Evolutionary conservation across 2,329 filamentous ascomycete genomes (phyloP), one percentile per base, ranked within the genome.

Genomic region (Colletotrichum salicis): DNA sequence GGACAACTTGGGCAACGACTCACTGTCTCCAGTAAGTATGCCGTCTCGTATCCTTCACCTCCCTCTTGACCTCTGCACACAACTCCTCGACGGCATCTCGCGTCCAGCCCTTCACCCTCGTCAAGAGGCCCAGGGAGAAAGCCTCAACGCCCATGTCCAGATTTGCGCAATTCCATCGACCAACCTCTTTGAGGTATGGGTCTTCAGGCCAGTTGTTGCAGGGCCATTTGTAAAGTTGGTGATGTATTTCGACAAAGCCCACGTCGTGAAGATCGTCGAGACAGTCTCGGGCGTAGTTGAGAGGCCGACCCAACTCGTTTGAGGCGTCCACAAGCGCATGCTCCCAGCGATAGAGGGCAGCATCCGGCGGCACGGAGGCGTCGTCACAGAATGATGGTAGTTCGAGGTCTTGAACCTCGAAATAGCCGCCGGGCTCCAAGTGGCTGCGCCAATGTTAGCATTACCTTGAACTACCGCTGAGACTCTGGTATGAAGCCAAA

Each of bases 41-140:
- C 11, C 78, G 74, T 15, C 37, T 76, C n/a, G 31, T 65, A 41
- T 76, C 73, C 65, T 63, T 72, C 27, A 78, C 48, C 22, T 79
- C 76, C 51, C 70, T 74, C 37, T 74, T 74, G 2, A 77, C 76
- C 3, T 69, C 33, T 0, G 71, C 72, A 60, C 75, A 74, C 29
- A 78, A 76, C 59, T 70, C 67, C 51, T 61, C 51, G 52, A 77
- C 76, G 55, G 81, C 76, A 10, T 79, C 79, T 11, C 74, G 66
- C 24, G 60, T 76, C 81, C 81, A 83, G n/a, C 78, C 79, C 35
- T 83, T 74, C 33, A 78, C 78, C 15, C 80, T 77, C 4, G 82
- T 84, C 65, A 82, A 79, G 13, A 82, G 72, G 8, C 80, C 82
- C 65, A 83, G 74, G 7, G 76, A 77, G 57, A 83, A 79, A 10